phyloP scores from a whole-genome alignment of 2,329 filamentous ascomycete species.

The Botryotinia convoluta region DNA sequence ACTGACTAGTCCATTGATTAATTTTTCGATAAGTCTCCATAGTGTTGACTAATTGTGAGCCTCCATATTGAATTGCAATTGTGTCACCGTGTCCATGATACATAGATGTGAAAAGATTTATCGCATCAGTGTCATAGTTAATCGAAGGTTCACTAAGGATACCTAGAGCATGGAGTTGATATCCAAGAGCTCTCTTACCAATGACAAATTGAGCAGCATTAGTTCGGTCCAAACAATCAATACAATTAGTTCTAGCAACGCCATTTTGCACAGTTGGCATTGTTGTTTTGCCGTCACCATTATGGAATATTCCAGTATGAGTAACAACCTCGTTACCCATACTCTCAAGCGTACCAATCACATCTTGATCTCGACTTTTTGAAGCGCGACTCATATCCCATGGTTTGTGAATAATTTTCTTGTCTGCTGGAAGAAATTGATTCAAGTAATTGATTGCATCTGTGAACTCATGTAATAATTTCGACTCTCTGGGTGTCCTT shows the following conservation, averaged over 20 bases:
- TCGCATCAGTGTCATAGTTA: constrained; percentile 91
- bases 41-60: constrained; percentile 95
- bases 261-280: constrained; percentile 79
- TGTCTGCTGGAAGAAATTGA: constrained; percentile 79
- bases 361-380: constrained; percentile 87
- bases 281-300: constrained; percentile 69
- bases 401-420: constrained; percentile 88
- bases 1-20: constrained; percentile 98
- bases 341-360: constrained; percentile 84
- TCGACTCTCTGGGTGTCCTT: constrained; percentile 84
- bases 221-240: constrained; percentile 94
- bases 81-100: constrained; percentile 97
- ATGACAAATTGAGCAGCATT: constrained; percentile 98
- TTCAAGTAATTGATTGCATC: constrained; percentile 89
- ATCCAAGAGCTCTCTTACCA: constrained; percentile 86
- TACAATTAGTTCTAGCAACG: constrained; percentile 92
- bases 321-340: constrained; percentile 86
- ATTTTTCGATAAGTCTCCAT: constrained; percentile 99
- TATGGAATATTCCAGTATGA: constrained; percentile 91
- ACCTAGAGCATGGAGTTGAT: constrained; percentile 88
- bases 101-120: constrained; percentile 97
- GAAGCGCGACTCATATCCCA: constrained; percentile 98
- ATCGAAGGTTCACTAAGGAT: constrained; percentile 76
- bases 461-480: constrained; percentile 83
- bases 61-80: constrained; percentile 95